Percentiles rank a stretch among this genome's conserved stretches.
Conservation (phyloP, 169 alveolate genomes). For the Cryptosporidium sp. region DNA sequence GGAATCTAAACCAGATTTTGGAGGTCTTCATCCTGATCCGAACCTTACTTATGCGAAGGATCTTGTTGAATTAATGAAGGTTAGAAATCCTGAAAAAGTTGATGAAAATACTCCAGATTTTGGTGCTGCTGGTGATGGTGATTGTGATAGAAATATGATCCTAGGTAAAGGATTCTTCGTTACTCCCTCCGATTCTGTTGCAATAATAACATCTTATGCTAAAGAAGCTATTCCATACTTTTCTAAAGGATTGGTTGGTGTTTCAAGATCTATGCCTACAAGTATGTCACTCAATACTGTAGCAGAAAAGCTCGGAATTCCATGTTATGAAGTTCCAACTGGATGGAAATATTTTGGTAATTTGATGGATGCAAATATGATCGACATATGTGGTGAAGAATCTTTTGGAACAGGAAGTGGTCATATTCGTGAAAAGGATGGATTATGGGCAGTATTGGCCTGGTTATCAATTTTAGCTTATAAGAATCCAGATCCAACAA, state of each 20-base stretch:
- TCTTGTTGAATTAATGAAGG: conserved; percentile 86
- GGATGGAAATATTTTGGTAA: conserved; percentile 98
- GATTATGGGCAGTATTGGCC: conserved; percentile 95
- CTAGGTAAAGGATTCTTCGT: conserved; percentile 91
- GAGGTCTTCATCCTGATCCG: conserved; percentile 91
- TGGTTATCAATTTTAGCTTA: conserved; percentile 94
- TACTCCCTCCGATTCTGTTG: conserved; percentile 95
- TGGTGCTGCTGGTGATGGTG: conserved; percentile 98
- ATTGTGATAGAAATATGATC: conserved; percentile 97
- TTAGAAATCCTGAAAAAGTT: conserved; percentile 24
- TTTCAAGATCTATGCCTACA: conserved; percentile 97
- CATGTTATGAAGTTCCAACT: conserved; percentile 93
- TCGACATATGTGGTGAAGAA: conserved; percentile 94
- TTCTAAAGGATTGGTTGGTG: conserved; percentile 87
- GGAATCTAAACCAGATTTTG: conserved; percentile 81
- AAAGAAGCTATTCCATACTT: conserved; percentile 85
- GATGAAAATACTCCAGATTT: conserved; percentile 86
- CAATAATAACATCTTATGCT: conserved; percentile 92
- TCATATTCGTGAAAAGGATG: conserved; percentile 96
- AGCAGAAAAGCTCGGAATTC: conserved; percentile 88
- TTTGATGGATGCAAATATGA: conserved; percentile 93
- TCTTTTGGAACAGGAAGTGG: conserved; percentile 95
- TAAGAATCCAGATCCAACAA: conserved; percentile 83
- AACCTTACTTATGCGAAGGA: conserved; percentile 93
- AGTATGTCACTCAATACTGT: conserved; percentile 93